These are phyloP conservation scores for Fusarium sp. DNA, from an alignment of 2,329 filamentous ascomycete species.

Conservation along the genomic window DNA sequence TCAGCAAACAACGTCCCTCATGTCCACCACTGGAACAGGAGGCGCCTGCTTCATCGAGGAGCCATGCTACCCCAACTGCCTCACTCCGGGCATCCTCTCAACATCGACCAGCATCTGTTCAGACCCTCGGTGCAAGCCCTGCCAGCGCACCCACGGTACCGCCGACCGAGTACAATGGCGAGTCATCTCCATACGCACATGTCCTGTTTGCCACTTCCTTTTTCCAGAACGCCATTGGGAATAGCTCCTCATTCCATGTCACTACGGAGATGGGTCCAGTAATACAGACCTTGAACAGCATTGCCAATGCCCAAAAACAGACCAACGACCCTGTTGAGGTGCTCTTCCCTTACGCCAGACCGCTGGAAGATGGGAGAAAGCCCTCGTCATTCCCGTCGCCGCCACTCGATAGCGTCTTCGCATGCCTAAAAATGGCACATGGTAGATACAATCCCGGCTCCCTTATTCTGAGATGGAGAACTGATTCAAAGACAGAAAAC, in stretches of 20 bases:
- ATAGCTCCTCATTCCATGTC: slow-evolving; percentile 21
- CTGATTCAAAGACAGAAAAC: not conserved
- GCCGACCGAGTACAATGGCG: not conserved
- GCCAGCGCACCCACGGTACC: not conserved
- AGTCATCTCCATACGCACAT: slow-evolving; percentile 16
- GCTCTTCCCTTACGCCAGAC: not conserved
- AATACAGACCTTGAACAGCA: not conserved
- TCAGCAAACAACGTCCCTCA: not conserved
- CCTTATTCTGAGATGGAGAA: not conserved
- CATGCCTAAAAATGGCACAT: not conserved
- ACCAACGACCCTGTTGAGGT: not conserved
- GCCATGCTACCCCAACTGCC: not conserved
- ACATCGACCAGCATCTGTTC: not conserved
- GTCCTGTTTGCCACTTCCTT: slow-evolving; percentile 39
- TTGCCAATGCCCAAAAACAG: not conserved
- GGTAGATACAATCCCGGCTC: not conserved
- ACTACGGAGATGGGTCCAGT: slow-evolving; percentile 33
- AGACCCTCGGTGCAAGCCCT: not conserved
- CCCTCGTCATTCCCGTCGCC: not conserved
- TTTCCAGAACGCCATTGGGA: slow-evolving; percentile 37
- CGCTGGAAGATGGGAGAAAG: not conserved
- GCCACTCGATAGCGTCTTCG: not conserved
- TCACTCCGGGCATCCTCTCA: not conserved
- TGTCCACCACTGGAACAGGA: too few relatives aligned
- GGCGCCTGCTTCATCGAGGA: not conserved